Evolutionary conservation across 75 land plant genomes (phyloP), one percentile per base, ranked within the genome.

Genomic region (Selaginella tamariscina): DNA sequence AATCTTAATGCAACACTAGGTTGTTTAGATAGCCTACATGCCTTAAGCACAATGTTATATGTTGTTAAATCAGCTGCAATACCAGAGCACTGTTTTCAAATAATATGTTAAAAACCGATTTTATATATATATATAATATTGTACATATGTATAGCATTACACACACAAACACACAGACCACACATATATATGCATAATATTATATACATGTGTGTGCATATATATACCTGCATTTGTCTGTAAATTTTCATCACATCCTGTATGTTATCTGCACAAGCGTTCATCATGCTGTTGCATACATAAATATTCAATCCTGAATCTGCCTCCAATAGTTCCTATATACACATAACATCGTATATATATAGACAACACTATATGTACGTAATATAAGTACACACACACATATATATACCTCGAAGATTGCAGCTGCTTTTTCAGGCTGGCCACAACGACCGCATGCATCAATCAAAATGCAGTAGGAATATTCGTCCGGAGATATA

Each of bases 251-350:
- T 72, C 26, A 77, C 82, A 73, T 81, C 79, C 32, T 73, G 74
- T 79, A 84, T 70, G 71, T 89, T 82, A 67, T 80, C 75, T 11
- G 85, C 80, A 75, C 84, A 81, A 26, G 65, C 88, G 79, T 87
- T 89, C 91, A 89, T 89, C 39, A 87, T 69, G 69, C 95, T 89
- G 77, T 89, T 89, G 74, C 84, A 87, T 22, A 87, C 82, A 70
- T 72, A 87, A 0, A 79, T 55, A 66, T 89, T 89, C 54, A 86
- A 85, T 54, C 44, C 72, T 32, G 77, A 49, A 23, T 78, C 80
- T 65, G 74, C 65, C 68, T 74, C 62, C 8, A 87, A 64, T 62
- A 89, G 73, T 1, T 77, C 84, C 95, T 89, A 87, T 71, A 69
- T 21, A 65, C 1, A 31, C n/a, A 24, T 13, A 57, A 11, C 20